Base-by-base conservation (phyloP, 1,284 basidiomycete species). In the Cutaneotrichosporon mucoides region DNA sequence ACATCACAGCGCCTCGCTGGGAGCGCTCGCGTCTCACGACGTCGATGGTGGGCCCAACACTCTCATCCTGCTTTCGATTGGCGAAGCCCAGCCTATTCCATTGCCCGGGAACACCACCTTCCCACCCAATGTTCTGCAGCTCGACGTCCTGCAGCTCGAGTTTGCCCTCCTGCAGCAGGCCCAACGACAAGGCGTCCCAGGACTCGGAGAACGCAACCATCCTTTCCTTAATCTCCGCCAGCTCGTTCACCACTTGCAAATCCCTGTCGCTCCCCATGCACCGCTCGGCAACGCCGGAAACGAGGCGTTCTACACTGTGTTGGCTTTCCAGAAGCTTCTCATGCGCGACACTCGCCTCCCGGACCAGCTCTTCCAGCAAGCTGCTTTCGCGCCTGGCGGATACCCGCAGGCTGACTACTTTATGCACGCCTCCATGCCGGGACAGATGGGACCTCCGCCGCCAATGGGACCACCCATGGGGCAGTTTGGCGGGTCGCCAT, bases 1-100 rank as follows among this genome's bases (percentile, higher is more conserved):
- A 40, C 11, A 2, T 34, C 33, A 12, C 49, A 77, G 75, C 59
- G 86, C 88, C 8, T 80, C 88, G 56, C 83, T 92, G 67, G 88
- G 85, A 38, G 80, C 73, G 63, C 82, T 92, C 24, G 81, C 85
- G 2, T 88, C 85, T 56, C 90, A 90, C 0, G 89, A 91, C 68
- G 86, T 85, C 5, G 89, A 92, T 67, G 86, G 83, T 3, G 74
- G 81, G 0, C 71, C 87, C 38, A 92, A 92, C 72, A 82, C 81
- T 6, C 84, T 92, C 44, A 85, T 92, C 34, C 80, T 92, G 4
- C 82, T 92, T 13, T 85, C 82, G 1, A 85, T 90, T 64, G 87
- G 88, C 35, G 68, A 72, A n/a, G 66, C 60, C 12, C 34, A 64
- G 35, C 68, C 71, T 13, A 68, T 66, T 47, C 68, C 65, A 11